Evolutionary conservation across 139 green algal genomes (phyloP).

Genomic region (Desmodesmus armatus): DNA sequence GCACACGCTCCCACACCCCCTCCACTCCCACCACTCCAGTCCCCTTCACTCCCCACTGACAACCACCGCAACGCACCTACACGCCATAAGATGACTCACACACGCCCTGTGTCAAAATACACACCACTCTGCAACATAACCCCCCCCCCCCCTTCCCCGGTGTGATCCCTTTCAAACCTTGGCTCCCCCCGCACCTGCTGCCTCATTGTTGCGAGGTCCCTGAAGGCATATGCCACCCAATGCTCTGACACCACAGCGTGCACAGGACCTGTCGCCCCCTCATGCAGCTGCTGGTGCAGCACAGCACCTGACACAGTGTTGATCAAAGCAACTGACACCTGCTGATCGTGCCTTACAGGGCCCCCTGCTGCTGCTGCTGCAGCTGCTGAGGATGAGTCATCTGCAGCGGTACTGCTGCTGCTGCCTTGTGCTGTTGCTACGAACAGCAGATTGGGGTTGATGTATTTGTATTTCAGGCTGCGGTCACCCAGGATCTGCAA

Average conservation of each 20-base stretch:
- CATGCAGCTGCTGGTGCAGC: constrained; percentile 80
- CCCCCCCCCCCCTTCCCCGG: not conserved
- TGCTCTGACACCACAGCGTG: constrained; percentile 84
- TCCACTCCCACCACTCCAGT: not conserved
- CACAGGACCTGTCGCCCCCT: constrained; percentile 77
- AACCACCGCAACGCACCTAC: too few relatives aligned
- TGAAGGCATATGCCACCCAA: constrained; percentile 89
- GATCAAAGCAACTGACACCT: constrained; percentile 71
- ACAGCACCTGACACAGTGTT: constrained; percentile 89
- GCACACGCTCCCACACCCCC: not conserved
- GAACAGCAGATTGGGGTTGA: constrained; percentile 94
- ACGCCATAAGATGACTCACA: too few relatives aligned
- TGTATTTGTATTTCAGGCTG: constrained; percentile 91
- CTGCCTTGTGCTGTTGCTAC: constrained; percentile 84
- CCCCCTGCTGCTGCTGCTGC: constrained; percentile 27
- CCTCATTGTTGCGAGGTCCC: constrained; percentile 13
- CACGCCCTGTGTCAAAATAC: too few relatives aligned
- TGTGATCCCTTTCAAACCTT: not conserved
- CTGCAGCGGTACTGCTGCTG: constrained; percentile 19
- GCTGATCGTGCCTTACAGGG: not conserved
- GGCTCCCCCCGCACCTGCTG: constrained; percentile 52
- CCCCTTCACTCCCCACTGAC: too few relatives aligned
- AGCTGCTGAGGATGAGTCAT: constrained; percentile 35
- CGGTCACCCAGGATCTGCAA: constrained; percentile 84
- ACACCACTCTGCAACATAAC: too few relatives aligned